Evolutionary conservation across 805 yeast species (phyloP).

Genomic region (Yarrowia osloensis): DNA sequence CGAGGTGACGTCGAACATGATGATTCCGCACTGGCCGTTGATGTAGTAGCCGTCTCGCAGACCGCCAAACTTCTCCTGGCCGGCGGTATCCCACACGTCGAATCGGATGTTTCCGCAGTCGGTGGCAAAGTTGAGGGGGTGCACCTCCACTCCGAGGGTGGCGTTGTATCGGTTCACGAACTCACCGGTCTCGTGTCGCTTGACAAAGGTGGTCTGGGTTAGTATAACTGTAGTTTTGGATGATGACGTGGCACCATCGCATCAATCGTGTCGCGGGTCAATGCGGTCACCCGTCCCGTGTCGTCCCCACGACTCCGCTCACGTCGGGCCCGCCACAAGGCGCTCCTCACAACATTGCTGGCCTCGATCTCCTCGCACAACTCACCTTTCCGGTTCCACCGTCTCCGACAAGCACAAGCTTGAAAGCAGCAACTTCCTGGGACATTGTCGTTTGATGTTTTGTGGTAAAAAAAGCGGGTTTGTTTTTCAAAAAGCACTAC

Average conservation of each 20-base stretch:
- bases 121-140: conserved; percentile 97
- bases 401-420: conserved; percentile 98
- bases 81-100: conserved; percentile 99
- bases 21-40: conserved; percentile 99
- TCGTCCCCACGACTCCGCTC: too few species aligned
- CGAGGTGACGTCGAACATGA: conserved; percentile 99
- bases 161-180: conserved; percentile 99
- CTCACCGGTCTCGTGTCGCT: conserved; percentile 98
- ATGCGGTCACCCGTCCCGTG: too few species aligned
- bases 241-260: too few species aligned
- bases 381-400: conserved; percentile 99
- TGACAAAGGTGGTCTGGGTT: conserved; percentile 88
- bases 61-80: conserved; percentile 99
- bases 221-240: too few species aligned
- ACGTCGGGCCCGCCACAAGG: not conserved
- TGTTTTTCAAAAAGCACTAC: conserved; percentile 12
- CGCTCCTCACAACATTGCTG: not conserved
- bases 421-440: conserved; percentile 84
- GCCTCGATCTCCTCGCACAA: conserved; percentile 32
- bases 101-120: conserved; percentile 98
- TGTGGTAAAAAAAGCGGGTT: conserved; percentile 1
- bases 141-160: conserved; percentile 99
- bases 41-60: conserved; percentile 99
- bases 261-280: not conserved
- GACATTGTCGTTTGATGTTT: conserved; percentile 38